These are phyloP conservation scores for Stygiomarasmius scandens DNA, from an alignment of 1,284 basidiomycete genomes.

Conservation along the genomic window DNA sequence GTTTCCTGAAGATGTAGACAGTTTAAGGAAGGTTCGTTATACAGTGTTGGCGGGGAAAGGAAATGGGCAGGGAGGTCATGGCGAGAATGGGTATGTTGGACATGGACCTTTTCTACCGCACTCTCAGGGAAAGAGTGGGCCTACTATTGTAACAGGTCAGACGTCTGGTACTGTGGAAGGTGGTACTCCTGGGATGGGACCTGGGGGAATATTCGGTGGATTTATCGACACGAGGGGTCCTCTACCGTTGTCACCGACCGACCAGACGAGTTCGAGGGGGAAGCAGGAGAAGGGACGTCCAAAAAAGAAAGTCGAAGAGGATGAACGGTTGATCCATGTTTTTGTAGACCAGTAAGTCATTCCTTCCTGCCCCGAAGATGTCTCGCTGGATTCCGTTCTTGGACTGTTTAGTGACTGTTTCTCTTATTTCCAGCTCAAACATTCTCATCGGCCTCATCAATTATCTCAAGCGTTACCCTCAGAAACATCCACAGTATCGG, in stretches of 20 bases:
- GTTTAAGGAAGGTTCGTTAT: conserved; percentile 18
- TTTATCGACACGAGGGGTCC: conserved; percentile 52
- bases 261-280: conserved; percentile 9
- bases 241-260: conserved; percentile 22
- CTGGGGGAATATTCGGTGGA: conserved; percentile 32
- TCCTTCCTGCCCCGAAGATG: not conserved
- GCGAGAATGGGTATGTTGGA: not conserved
- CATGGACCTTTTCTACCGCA: not conserved
- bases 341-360: conserved; percentile 83
- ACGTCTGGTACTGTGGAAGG: not conserved
- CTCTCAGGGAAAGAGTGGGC: not conserved
- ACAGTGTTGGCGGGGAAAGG: conserved; percentile 5
- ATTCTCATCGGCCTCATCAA: conserved; percentile 79
- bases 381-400: conserved; percentile 14
- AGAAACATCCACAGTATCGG: conserved; percentile 31
- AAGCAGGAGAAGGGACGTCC: not conserved
- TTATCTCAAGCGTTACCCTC: conserved; percentile 56
- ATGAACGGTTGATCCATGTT: conserved; percentile 73
- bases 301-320: conserved; percentile 26
- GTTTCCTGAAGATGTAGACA: conserved; percentile 28
- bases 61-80: not conserved
- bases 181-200: not conserved
- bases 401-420: conserved; percentile 7
- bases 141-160: too few species aligned
- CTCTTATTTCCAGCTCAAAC: conserved; percentile 61